A percentile compares a stretch with the other conserved stretches of the same genome.
Conservation (phyloP, 495 filamentous ascomycete species). For the Penicillium chermesinum region DNA sequence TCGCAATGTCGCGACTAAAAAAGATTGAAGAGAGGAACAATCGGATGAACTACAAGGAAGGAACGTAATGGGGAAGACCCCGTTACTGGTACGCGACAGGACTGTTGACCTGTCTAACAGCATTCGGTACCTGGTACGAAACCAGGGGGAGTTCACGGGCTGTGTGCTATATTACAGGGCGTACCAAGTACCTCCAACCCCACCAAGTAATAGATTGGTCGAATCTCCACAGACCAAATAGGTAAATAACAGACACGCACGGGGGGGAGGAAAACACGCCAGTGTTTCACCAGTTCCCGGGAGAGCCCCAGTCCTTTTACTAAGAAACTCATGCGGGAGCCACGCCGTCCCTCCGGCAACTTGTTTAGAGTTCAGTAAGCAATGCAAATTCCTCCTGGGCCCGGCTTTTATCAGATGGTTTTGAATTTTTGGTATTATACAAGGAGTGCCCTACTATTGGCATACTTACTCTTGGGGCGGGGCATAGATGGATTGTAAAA, state of each 20-base stretch:
- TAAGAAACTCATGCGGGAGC: slow-evolving; percentile 5
- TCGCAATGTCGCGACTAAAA: background rate
- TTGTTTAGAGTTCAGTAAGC: slow-evolving; percentile 9
- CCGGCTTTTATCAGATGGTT: background rate
- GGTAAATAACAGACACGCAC: slow-evolving; percentile 18
- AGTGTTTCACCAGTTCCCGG: slow-evolving; percentile 36
- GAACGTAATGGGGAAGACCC: background rate
- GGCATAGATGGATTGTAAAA: too few species aligned
- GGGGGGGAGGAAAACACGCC: slow-evolving; percentile 28
- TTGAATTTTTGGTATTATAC: too few species aligned
- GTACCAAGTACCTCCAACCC: slow-evolving; percentile 7
- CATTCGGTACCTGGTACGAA: background rate
- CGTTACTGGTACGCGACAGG: background rate
- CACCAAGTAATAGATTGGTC: background rate
- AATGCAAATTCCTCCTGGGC: background rate
- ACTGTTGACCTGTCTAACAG: background rate
- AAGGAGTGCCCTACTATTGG: too few species aligned
- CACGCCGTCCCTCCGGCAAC: slow-evolving; percentile 35
- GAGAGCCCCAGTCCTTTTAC: slow-evolving; percentile 9
- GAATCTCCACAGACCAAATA: background rate
- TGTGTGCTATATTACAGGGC: background rate
- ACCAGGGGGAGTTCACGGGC: background rate
- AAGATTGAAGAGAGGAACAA: background rate
- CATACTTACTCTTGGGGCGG: too few species aligned
- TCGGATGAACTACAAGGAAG: slow-evolving; percentile 2